phyloP scores from a whole-genome alignment of 805 yeast species.

The Saturnispora bothae region DNA sequence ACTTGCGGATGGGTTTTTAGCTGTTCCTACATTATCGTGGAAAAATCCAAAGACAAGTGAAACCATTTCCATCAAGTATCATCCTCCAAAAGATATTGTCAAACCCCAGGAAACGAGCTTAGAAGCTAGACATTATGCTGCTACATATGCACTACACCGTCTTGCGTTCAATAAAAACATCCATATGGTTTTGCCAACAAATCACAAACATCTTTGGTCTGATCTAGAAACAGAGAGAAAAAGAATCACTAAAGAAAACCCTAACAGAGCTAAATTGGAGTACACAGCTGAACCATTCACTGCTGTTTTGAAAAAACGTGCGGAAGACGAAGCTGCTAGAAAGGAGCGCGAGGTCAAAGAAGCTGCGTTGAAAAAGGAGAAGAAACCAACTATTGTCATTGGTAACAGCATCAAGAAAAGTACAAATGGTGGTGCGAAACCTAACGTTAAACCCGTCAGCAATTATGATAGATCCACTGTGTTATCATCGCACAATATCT shows the following conservation, averaged over 20 bases:
- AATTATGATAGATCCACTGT: slow-evolving; percentile 6
- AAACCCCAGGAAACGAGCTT: slow-evolving; percentile 68
- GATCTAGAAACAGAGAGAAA: slow-evolving; percentile 55
- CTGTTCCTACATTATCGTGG: slow-evolving; percentile 55
- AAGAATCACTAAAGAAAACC: slow-evolving; percentile 34
- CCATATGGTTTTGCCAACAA: slow-evolving; percentile 78
- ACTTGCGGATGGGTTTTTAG: slow-evolving; percentile 43
- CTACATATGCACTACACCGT: slow-evolving; percentile 77
- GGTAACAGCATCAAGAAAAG: slow-evolving; percentile 6
- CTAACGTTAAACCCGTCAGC: neutral
- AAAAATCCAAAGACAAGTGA: slow-evolving; percentile 77
- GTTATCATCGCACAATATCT: slow-evolving; percentile 7
- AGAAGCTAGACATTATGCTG: slow-evolving; percentile 85
- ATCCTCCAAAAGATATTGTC: slow-evolving; percentile 40
- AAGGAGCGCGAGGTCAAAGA: slow-evolving; percentile 37
- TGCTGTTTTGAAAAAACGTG: slow-evolving; percentile 48
- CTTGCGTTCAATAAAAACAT: slow-evolving; percentile 72
- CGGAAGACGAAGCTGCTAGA: slow-evolving; percentile 30
- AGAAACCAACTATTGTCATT: slow-evolving; percentile 37
- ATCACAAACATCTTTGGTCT: slow-evolving; percentile 72
- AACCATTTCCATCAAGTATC: slow-evolving; percentile 43
- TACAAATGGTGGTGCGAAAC: neutral
- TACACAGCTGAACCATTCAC: slow-evolving; percentile 73
- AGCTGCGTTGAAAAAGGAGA: slow-evolving; percentile 41
- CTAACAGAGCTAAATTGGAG: slow-evolving; percentile 36